Conservation (phyloP, 306 rosid species). For the Rosa chinensis region DNA sequence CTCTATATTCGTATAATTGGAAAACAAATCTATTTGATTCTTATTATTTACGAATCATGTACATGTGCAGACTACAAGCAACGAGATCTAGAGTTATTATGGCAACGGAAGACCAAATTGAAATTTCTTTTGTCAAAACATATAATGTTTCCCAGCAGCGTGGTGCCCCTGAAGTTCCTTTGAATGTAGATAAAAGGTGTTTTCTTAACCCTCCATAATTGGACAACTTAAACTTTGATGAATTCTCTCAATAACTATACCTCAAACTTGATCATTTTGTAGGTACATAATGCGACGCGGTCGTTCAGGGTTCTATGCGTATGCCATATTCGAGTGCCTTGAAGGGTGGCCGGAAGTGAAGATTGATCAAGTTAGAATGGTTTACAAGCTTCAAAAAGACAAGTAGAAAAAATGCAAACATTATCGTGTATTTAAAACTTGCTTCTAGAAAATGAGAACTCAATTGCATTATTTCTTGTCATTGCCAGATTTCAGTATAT, state of each 20-base stretch:
- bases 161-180: constrained; percentile 30
- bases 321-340: constrained; percentile 49
- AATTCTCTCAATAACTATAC: neutral
- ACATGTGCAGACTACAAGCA: constrained; percentile 45
- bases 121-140: constrained; percentile 59
- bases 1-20: neutral
- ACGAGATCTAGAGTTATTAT: constrained; percentile 33
- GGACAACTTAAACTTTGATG: neutral
- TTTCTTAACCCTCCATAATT: neutral
- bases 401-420: neutral
- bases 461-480: neutral
- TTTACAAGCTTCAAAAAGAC: constrained; percentile 43
- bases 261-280: neutral
- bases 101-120: constrained; percentile 37
- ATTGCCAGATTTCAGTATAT: constrained; percentile 56
- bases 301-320: constrained; percentile 62
- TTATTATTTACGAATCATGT: neutral
- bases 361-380: constrained; percentile 53
- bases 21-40: neutral
- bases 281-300: constrained; percentile 66
- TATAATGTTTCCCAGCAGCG: constrained; percentile 40
- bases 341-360: constrained; percentile 51
- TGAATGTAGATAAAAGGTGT: constrained; percentile 70
- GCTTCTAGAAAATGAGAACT: neutral
- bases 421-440: neutral